phyloP scores from a whole-genome alignment of 2,329 filamentous ascomycete genomes.

The Zymoseptoria crescenta region DNA sequence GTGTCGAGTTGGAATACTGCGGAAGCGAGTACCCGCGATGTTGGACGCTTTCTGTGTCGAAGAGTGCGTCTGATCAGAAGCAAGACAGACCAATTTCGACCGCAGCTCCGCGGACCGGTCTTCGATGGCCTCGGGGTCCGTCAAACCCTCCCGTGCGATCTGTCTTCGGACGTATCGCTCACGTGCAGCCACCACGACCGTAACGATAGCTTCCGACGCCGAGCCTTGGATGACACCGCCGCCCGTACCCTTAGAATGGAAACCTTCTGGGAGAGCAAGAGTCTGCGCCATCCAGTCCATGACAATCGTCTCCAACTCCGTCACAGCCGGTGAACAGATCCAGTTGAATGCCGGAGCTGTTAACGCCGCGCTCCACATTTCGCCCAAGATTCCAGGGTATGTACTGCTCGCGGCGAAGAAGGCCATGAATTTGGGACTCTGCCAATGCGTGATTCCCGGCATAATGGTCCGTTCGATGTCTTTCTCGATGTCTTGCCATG shows the following conservation, averaged over 20 bases:
- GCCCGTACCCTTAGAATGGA: constrained; percentile 64
- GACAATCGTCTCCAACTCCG: constrained; percentile 86
- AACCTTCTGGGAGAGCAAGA: constrained; percentile 64
- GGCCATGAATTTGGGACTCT: constrained; percentile 89
- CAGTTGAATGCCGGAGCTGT: constrained; percentile 93
- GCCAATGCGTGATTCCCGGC: constrained; percentile 90
- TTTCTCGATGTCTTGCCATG: constrained; percentile 70
- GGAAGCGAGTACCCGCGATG: constrained; percentile 77
- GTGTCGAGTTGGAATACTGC: constrained; percentile 55
- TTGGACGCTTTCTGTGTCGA: constrained; percentile 80
- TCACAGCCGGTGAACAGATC: constrained; percentile 87
- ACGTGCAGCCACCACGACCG: constrained; percentile 76
- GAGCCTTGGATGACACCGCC: constrained; percentile 94
- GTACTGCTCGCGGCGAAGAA: constrained; percentile 82
- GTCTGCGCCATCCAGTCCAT: constrained; percentile 84
- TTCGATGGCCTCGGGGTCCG: constrained; percentile 50
- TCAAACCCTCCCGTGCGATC: constrained; percentile 43
- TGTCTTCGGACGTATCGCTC: constrained; percentile 65
- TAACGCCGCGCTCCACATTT: constrained; percentile 85
- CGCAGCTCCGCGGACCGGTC: constrained; percentile 61
- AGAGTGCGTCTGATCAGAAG: constrained; percentile 71
- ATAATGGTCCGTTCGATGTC: constrained; percentile 83
- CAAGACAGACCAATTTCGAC: constrained; percentile 69
- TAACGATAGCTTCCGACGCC: constrained; percentile 79
- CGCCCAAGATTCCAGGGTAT: constrained; percentile 79